Evolutionary conservation across 768 basidiomycete genomes (phyloP), one percentile per base, ranked within the genome.

Genomic region (Asterophora lycoperdoides): DNA sequence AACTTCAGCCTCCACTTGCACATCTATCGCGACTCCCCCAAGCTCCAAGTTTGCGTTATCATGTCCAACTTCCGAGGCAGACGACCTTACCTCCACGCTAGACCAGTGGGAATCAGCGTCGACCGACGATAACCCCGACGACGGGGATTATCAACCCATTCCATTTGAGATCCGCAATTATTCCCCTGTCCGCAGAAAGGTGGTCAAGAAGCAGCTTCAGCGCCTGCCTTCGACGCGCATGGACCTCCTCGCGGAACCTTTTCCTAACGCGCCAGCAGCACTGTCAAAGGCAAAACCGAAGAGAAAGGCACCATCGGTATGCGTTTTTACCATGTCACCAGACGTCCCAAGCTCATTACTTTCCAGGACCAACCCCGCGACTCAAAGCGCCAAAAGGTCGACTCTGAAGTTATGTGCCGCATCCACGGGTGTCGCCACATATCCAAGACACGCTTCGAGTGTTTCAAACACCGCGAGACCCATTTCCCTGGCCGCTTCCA

Each of bases 391-490:
- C 52, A 51, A 23, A 57, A 52, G 32, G 4, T 44, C 13, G 53
- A 60, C 13, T 37, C 38, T 9, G 53, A 55, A 17, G 51, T 51
- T 26, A 41, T 60, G 19, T 60, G 59, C 19, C 55, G 59, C 34
- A 50, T 60, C 34, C 35, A 44, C 2, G 59, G 59, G 10, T 60
- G 59, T 40, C 46, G 53, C 10, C 57, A 60, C 43, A 32, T 58
- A 30, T 52, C 57, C 46, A 54, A 55, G 41, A 58, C 59, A 8
- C 49, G 44, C 20, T 56, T 53, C 30, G 59, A 60, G 26, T 56
- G 59, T 47, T 51, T 49, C 37, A 60, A 60, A 32, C 59, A 60
- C 43, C 57, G 59, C 19, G 59, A 60, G 38, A 60, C 59, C 13
- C 59, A 60, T 28, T 60, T 60, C 39, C 53, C 57, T 4, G 53